A percentile compares a stretch with the other conserved stretches of the same genome.
These are phyloP conservation scores for Pilatotrama ljubarskyi DNA, from an alignment of 768 basidiomycete species.

Conservation along the genomic window DNA sequence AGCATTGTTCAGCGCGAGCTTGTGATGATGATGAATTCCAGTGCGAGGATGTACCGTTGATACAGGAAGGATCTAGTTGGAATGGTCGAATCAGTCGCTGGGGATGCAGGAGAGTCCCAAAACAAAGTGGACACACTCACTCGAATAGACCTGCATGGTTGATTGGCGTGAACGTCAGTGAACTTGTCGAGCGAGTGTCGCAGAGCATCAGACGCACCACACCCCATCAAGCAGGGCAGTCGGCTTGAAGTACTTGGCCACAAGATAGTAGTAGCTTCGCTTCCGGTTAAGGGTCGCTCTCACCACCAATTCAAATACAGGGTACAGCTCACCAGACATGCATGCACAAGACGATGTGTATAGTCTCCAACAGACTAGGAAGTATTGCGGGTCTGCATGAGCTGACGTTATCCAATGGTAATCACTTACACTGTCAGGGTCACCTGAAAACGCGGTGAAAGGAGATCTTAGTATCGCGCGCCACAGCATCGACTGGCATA, in stretches of 20 bases:
- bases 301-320: too few relatives aligned
- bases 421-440: not conserved
- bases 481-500: not conserved
- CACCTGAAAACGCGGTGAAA: not conserved
- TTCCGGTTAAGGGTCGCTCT: not conserved
- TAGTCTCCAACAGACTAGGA: not conserved
- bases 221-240: not conserved
- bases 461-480: not conserved
- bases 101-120: too few relatives aligned
- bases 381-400: not conserved
- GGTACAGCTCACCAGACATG: not conserved
- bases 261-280: constrained; percentile 5
- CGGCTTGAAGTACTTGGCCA: constrained; percentile 10
- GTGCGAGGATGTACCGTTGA: not conserved
- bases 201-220: not conserved
- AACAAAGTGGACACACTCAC: not conserved
- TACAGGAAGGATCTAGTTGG: not conserved
- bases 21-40: too few relatives aligned
- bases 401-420: not conserved
- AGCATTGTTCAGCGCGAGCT: not conserved
- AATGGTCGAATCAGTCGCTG: not conserved
- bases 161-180: not conserved
- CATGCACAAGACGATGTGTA: constrained; percentile 9
- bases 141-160: not conserved
- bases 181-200: too few relatives aligned